These are phyloP conservation scores for Prosopis cineraria DNA, from an alignment of 306 rosid species.

Conservation along the genomic window DNA sequence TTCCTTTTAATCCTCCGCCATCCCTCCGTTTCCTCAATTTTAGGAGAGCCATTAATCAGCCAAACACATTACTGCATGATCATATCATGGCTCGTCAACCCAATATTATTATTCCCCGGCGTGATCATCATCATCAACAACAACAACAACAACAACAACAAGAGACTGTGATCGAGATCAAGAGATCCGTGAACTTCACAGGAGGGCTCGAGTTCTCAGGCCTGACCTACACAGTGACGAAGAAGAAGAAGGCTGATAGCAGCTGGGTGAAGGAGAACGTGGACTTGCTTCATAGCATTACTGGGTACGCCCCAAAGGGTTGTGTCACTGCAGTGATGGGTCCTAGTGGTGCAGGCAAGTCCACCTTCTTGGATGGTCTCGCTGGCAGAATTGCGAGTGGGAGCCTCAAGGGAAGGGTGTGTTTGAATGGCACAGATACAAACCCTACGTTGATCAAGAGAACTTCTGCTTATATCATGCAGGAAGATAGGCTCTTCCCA, in stretches of 20 bases:
- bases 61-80: too few relatives aligned
- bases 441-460: conserved; percentile 73
- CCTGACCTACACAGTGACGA: conserved; percentile 72
- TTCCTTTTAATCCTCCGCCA: conserved; percentile 26
- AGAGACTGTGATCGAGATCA: conserved; percentile 58
- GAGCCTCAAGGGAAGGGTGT: conserved; percentile 75
- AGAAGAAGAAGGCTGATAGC: conserved; percentile 53
- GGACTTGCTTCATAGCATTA: conserved; percentile 64
- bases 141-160: too few relatives aligned
- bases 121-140: background rate
- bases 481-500: conserved; percentile 88
- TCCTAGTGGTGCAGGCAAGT: conserved; percentile 94
- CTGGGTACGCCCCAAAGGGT: conserved; percentile 86
- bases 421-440: conserved; percentile 64
- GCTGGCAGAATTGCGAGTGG: conserved; percentile 85
- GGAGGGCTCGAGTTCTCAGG: conserved; percentile 70
- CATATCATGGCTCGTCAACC: conserved; percentile 41
- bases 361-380: conserved; percentile 74
- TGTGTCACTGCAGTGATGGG: conserved; percentile 88
- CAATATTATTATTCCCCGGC: conserved; percentile 14
- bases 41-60: conserved; percentile 40
- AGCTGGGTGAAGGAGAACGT: conserved; percentile 58
- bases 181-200: conserved; percentile 50
- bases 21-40: conserved; percentile 32
- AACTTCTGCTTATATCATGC: conserved; percentile 92